Conservation (phyloP, 2,329 filamentous ascomycete species). For the Ploettnerulaceae sp. region DNA sequence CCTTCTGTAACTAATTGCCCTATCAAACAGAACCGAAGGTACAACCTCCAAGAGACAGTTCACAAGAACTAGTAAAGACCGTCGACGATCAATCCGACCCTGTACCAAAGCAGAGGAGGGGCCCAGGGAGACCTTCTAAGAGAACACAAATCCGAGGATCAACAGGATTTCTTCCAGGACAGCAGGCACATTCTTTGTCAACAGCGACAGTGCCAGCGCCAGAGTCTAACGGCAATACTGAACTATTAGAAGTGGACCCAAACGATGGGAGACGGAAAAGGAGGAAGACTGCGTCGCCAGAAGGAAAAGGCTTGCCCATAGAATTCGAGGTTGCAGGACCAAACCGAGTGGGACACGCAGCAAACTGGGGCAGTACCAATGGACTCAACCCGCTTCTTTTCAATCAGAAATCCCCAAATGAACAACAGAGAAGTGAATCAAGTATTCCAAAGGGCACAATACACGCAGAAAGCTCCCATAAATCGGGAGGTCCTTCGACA, state of each 20-base stretch:
- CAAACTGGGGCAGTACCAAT: too few relatives aligned
- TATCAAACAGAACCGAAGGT: conserved; percentile 9
- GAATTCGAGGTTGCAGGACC: not conserved
- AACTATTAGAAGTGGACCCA: conserved; percentile 30
- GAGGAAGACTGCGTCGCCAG: conserved; percentile 36
- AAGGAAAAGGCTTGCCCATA: conserved; percentile 14
- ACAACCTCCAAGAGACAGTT: not conserved
- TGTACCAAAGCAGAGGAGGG: conserved; percentile 1
- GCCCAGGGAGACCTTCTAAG: not conserved
- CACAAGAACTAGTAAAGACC: not conserved
- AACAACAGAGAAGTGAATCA: too few relatives aligned
- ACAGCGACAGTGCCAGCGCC: not conserved
- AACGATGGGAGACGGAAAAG: conserved; percentile 40
- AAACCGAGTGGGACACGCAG: not conserved
- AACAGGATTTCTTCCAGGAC: not conserved
- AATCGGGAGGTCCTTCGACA: too few relatives aligned
- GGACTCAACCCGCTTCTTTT: too few relatives aligned
- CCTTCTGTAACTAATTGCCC: too few relatives aligned
- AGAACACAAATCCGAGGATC: not conserved
- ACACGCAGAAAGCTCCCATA: too few relatives aligned
- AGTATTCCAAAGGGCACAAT: too few relatives aligned
- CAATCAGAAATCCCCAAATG: too few relatives aligned
- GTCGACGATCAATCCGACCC: not conserved
- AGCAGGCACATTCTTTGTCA: too few relatives aligned
- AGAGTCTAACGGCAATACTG: conserved; percentile 11